These are phyloP conservation scores for Kwoniella shivajii DNA, from an alignment of 1,284 basidiomycete species.

Conservation along the genomic window DNA sequence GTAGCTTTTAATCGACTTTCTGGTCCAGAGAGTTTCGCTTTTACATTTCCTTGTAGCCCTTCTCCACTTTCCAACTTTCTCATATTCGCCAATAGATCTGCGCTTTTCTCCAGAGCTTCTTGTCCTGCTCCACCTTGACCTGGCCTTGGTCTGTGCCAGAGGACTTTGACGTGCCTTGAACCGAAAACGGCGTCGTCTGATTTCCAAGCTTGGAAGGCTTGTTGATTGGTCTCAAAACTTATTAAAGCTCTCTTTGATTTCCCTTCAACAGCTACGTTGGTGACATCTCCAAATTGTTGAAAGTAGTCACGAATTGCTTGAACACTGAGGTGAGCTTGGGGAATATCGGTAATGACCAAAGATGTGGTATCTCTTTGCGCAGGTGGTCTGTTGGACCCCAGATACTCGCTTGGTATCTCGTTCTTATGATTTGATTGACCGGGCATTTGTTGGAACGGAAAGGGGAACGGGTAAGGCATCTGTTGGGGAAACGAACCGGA, in stretches of 20 bases:
- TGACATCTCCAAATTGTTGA: conserved; percentile 87
- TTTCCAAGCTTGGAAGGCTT: conserved; percentile 87
- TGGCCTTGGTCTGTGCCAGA: conserved; percentile 88
- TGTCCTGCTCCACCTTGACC: conserved; percentile 77
- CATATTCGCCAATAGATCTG: conserved; percentile 68
- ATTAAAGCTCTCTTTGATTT: conserved; percentile 75
- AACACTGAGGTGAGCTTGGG: conserved; percentile 75
- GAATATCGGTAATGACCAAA: conserved; percentile 91
- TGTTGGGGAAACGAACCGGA: conserved; percentile 11
- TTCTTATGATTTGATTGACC: conserved; percentile 5
- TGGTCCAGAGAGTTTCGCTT: conserved; percentile 39
- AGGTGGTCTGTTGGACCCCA: conserved; percentile 44
- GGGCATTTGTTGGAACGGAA: conserved; percentile 20
- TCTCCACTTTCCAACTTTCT: conserved; percentile 39
- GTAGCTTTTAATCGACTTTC: conserved; percentile 39
- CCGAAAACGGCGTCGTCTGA: conserved; percentile 90
- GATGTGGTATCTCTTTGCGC: conserved; percentile 71
- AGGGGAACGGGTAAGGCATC: conserved; percentile 26
- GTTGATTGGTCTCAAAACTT: conserved; percentile 79
- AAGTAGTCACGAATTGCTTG: conserved; percentile 85
- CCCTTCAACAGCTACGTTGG: conserved; percentile 86
- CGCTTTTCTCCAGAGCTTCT: conserved; percentile 74
- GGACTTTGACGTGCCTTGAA: conserved; percentile 91
- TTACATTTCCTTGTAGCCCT: conserved; percentile 32
- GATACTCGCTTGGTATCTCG: conserved; percentile 22